These are phyloP conservation scores for Myxozyma neotropica DNA, from an alignment of 805 yeast species.

Conservation along the genomic window DNA sequence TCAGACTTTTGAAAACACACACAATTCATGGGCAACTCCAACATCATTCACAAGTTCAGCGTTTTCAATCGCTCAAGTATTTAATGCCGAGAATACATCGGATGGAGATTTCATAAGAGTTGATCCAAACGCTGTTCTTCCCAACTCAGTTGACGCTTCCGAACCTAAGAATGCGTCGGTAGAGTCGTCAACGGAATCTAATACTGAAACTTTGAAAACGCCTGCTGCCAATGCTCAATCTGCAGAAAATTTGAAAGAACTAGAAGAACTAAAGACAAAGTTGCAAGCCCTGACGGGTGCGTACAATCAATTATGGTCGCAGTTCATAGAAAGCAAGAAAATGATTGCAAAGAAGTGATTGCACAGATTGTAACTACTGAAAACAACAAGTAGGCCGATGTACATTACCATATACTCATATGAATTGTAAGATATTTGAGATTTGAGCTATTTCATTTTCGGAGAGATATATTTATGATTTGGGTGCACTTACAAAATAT, in stretches of 20 bases:
- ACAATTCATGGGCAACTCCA: slow-evolving; percentile 34
- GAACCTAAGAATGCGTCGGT: too few relatives aligned
- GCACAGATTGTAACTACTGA: neutral
- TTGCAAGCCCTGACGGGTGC: slow-evolving; percentile 8
- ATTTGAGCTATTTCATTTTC: too few relatives aligned
- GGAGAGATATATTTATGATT: too few relatives aligned
- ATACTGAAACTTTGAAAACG: neutral
- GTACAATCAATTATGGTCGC: slow-evolving; percentile 15
- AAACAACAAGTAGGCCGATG: too few relatives aligned
- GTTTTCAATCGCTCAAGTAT: neutral
- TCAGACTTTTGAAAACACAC: slow-evolving; percentile 36
- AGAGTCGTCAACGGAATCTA: too few relatives aligned
- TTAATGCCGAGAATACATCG: neutral
- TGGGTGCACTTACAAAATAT: too few relatives aligned
- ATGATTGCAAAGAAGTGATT: neutral
- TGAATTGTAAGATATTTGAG: too few relatives aligned
- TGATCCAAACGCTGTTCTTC: neutral
- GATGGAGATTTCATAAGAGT: neutral
- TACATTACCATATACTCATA: too few relatives aligned
- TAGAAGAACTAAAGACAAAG: slow-evolving; percentile 2
- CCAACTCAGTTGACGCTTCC: neutral
- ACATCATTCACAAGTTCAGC: neutral
- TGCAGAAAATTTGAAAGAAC: neutral
- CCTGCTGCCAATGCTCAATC: neutral
- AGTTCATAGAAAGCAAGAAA: neutral